These are phyloP conservation scores for Cystofilobasidium ferigula DNA, from an alignment of 768 basidiomycete genomes.

Conservation along the genomic window DNA sequence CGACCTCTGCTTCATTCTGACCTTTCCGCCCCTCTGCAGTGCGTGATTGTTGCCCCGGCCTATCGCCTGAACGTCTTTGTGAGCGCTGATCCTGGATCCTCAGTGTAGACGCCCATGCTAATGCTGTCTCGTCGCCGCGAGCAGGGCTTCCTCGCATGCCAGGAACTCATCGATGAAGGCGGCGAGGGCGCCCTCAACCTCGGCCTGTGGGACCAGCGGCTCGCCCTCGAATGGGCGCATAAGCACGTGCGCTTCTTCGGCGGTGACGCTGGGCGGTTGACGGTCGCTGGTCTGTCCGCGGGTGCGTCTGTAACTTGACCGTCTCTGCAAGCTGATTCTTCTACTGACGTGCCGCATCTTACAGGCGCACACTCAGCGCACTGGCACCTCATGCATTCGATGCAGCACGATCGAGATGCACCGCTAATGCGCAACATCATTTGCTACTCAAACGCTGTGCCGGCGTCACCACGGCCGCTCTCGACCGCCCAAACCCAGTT, in stretches of 20 bases:
- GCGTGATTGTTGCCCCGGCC: slow-evolving; percentile 3
- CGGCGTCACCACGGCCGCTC: slow-evolving; percentile 1
- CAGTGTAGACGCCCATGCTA: too few relatives aligned
- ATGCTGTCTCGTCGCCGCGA: too few relatives aligned
- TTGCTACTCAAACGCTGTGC: slow-evolving; percentile 15
- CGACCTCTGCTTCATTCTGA: neutral
- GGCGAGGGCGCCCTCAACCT: slow-evolving; percentile 5
- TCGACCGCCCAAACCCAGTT: slow-evolving; percentile 3
- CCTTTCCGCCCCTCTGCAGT: neutral
- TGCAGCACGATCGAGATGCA: neutral
- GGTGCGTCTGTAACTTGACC: too few relatives aligned
- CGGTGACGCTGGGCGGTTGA: neutral
- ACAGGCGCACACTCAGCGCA: slow-evolving; percentile 7
- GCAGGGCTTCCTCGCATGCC: slow-evolving; percentile 12
- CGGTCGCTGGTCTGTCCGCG: slow-evolving; percentile 4
- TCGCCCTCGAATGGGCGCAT: slow-evolving; percentile 9
- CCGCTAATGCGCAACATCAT: neutral
- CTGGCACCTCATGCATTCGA: slow-evolving; percentile 4
- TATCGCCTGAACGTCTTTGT: slow-evolving; percentile 9
- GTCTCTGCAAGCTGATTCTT: too few relatives aligned
- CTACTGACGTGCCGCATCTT: too few relatives aligned
- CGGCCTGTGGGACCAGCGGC: slow-evolving; percentile 10
- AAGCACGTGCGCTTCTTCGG: slow-evolving; percentile 4
- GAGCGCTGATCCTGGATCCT: too few relatives aligned
- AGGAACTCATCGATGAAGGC: slow-evolving; percentile 8